Percentiles rank a stretch among this genome's conserved stretches.
These are phyloP conservation scores for Aspergillus sclerotialis DNA, from an alignment of 2,329 filamentous ascomycete species.

Conservation along the genomic window DNA sequence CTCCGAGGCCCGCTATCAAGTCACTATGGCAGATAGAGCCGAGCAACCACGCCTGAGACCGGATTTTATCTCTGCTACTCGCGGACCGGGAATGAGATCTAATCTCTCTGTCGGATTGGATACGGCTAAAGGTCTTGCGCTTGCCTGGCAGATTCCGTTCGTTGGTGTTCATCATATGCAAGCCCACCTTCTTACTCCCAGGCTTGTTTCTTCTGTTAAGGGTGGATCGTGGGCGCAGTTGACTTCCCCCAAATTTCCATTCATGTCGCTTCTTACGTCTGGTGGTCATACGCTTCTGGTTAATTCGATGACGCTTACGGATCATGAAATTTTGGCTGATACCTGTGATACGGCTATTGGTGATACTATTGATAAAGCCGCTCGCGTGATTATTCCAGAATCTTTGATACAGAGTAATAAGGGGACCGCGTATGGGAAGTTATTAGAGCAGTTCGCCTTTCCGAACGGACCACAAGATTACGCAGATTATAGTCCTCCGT, in stretches of 20 bases:
- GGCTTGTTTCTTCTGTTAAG: constrained; percentile 61
- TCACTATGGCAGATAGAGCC: constrained; percentile 16
- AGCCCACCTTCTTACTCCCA: constrained; percentile 83
- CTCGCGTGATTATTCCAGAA: constrained; percentile 65
- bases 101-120: constrained; percentile 73
- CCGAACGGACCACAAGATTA: constrained; percentile 37
- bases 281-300: constrained; percentile 89
- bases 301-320: constrained; percentile 58
- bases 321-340: constrained; percentile 66
- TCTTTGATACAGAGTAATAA: constrained; percentile 47
- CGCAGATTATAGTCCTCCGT: constrained; percentile 51
- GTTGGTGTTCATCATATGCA: constrained; percentile 96
- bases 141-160: constrained; percentile 76
- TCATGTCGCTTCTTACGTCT: constrained; percentile 80
- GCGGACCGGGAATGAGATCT: constrained; percentile 81
- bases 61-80: constrained; percentile 81
- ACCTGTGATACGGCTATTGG: constrained; percentile 81
- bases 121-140: constrained; percentile 77
- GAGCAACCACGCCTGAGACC: constrained; percentile 45
- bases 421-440: constrained; percentile 70
- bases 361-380: constrained; percentile 81
- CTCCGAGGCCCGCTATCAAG: constrained; percentile 3
- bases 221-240: constrained; percentile 5
- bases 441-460: constrained; percentile 76
- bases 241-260: constrained; percentile 61